Evolutionary conservation across 768 basidiomycete genomes (phyloP), one percentile per base, ranked within the genome.

Genomic region (Xanthoconium stramineum): DNA sequence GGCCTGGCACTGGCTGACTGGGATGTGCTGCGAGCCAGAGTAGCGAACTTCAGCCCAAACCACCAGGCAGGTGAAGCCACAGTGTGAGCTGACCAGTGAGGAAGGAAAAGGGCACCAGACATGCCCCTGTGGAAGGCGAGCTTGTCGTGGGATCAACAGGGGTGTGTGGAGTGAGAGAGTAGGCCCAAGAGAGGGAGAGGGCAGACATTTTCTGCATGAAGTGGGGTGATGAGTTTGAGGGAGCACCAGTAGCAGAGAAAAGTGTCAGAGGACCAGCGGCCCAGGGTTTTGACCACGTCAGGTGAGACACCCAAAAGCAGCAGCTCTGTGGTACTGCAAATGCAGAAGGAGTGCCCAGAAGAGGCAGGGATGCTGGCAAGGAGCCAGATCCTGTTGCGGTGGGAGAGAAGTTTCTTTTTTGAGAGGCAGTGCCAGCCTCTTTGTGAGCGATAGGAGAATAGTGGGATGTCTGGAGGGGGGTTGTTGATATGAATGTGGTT

Each of bases 161-260:
- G n/a, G n/a, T n/a, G n/a, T n/a, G n/a, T n/a, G n/a, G n/a, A n/a
- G n/a, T n/a, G n/a, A n/a, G n/a, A n/a, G n/a, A n/a, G n/a, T n/a
- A n/a, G n/a, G n/a, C n/a, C n/a, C n/a, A n/a, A n/a, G n/a, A n/a
- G n/a, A n/a, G n/a, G n/a, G n/a, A n/a, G n/a, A n/a, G n/a, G n/a
- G n/a, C n/a, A n/a, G n/a, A n/a, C n/a, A n/a, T n/a, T n/a, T n/a
- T 50, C 33, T 1, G 28, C 17, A 9, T 44, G 43, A 9, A 45
- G 17, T 3, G 46, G 39, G 3, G 20, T 38, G 1, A 57, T 33
- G 12, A 40, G 50, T 5, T 51, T 28, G 1, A 51, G 28, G 5
- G 50, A 57, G 6, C 29, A 52, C 76, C 74, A 75, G 52, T 76
- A 76, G 2, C 61, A 42, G 0, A 75, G 62, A 51, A 76, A 77